Percentiles rank a stretch among this genome's conserved stretches.
phyloP scores from a whole-genome alignment of 768 basidiomycete genomes.

The Serendipita indica region DNA sequence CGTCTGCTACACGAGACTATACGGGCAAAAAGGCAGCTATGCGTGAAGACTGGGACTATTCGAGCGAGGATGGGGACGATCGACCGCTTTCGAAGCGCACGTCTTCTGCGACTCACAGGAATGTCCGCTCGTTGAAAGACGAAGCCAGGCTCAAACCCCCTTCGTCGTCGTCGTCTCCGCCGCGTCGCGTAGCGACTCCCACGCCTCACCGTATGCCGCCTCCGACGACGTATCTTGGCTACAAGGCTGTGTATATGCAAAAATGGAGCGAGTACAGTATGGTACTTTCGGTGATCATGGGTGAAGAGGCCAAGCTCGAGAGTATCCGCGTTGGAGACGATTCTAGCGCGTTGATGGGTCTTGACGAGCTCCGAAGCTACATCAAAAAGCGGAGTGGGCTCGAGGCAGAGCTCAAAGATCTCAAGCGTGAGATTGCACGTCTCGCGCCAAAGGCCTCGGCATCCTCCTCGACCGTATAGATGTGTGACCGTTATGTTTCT shows the following conservation, averaged over 20 bases:
- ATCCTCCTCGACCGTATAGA: neutral
- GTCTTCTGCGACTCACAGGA: neutral
- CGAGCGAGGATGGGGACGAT: neutral
- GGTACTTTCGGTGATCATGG: neutral
- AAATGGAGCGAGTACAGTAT: neutral
- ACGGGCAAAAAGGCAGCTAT: neutral
- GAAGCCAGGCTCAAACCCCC: neutral
- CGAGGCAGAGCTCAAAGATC: neutral
- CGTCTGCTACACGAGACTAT: neutral
- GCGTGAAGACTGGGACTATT: neutral
- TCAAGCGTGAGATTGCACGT: neutral
- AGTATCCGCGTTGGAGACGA: neutral
- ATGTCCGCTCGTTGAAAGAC: neutral
- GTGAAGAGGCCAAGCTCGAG: slow-evolving; percentile 3
- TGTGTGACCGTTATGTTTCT: neutral
- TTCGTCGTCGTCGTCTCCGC: neutral
- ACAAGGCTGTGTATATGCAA: slow-evolving; percentile 4
- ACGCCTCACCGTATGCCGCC: neutral
- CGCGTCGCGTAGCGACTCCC: neutral
- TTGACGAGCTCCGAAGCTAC: neutral
- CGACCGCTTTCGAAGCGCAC: neutral
- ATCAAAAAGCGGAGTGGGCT: neutral
- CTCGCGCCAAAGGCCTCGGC: neutral
- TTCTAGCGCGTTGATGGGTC: neutral
- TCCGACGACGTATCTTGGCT: slow-evolving; percentile 1